A percentile compares a stretch with the other conserved stretches of the same genome.
phyloP scores from a whole-genome alignment of 2,329 filamentous ascomycete genomes.

The Microthyrium microscopicum region DNA sequence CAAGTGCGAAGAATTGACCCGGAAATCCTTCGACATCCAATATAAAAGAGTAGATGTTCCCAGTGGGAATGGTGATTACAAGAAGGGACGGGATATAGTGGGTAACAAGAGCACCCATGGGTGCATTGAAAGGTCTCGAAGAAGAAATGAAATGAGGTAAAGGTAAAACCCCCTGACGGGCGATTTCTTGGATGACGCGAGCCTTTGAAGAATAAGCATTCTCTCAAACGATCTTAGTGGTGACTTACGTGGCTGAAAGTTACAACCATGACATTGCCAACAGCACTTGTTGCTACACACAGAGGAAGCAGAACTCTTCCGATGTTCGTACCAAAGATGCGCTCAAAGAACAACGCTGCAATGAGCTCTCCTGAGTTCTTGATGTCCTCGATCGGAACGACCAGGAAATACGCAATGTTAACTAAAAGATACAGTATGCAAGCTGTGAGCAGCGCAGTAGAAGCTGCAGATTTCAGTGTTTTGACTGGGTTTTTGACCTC shows the following conservation, averaged over 20 bases:
- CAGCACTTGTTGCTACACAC: constrained; percentile 6
- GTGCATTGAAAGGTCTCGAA: constrained; percentile 49
- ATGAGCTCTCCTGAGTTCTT: constrained; percentile 8
- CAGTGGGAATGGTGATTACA: constrained; percentile 47
- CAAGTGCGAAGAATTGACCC: constrained; percentile 42
- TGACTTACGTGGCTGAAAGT: constrained; percentile 5
- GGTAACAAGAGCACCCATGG: constrained; percentile 49
- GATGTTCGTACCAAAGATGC: constrained; percentile 6
- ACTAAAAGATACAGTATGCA: constrained; percentile 6
- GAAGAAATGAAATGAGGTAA: constrained; percentile 45
- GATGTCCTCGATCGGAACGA: constrained; percentile 9
- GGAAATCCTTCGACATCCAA: constrained; percentile 56
- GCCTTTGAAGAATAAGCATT: constrained; percentile 29
- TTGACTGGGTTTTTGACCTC: constrained; percentile 50
- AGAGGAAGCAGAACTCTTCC: constrained; percentile 7
- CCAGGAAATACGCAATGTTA: constrained; percentile 9
- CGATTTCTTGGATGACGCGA: constrained; percentile 56
- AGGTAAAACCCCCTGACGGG: constrained; percentile 53
- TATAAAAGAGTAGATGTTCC: constrained; percentile 56
- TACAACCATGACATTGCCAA: constrained; percentile 9
- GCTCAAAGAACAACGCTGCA: constrained; percentile 9
- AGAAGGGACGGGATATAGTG: constrained; percentile 53
- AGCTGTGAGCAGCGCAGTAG: constrained; percentile 36
- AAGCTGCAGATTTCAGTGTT: constrained; percentile 49
- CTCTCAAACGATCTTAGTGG: not conserved